A percentile compares a stretch with the other conserved stretches of the same genome.
Evolutionary conservation across 1,284 basidiomycete species (phyloP).

Genomic region (Porogramme epimiltina): DNA sequence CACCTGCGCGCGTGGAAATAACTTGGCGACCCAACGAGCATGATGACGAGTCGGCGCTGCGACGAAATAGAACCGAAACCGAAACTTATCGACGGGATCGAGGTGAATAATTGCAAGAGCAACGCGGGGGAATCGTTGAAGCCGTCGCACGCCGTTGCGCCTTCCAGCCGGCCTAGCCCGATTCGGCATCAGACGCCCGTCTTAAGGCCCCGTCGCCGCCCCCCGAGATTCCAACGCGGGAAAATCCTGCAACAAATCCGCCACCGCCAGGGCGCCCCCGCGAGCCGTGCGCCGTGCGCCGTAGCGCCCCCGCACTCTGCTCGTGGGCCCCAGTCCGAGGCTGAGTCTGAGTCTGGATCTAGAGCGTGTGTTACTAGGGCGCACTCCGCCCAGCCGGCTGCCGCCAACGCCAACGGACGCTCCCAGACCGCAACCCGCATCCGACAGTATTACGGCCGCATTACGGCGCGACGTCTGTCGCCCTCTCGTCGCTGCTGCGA

Average conservation of each 20-base stretch:
- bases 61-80: constrained; percentile 28
- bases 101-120: constrained; percentile 21
- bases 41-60: constrained; percentile 25
- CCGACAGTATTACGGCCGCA: constrained; percentile 15
- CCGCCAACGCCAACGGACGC: constrained; percentile 20
- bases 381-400: constrained; percentile 21
- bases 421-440: constrained; percentile 22
- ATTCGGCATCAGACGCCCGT: constrained; percentile 22
- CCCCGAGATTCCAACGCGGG: constrained; percentile 21
- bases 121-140: constrained; percentile 22
- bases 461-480: constrained; percentile 7
- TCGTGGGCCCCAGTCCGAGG: too few species aligned
- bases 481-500: too few species aligned
- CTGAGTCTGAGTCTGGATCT: too few species aligned
- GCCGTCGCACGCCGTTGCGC: constrained; percentile 16
- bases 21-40: constrained; percentile 24
- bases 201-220: constrained; percentile 16
- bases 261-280: neutral
- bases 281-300: too few species aligned
- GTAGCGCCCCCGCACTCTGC: too few species aligned
- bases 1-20: constrained; percentile 24
- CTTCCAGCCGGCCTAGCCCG: constrained; percentile 22
- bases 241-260: constrained; percentile 16
- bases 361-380: constrained; percentile 23
- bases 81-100: constrained; percentile 27